These are phyloP conservation scores for Ocimum tenuiflorum DNA, from an alignment of 257 asterid species.

Conservation along the genomic window DNA sequence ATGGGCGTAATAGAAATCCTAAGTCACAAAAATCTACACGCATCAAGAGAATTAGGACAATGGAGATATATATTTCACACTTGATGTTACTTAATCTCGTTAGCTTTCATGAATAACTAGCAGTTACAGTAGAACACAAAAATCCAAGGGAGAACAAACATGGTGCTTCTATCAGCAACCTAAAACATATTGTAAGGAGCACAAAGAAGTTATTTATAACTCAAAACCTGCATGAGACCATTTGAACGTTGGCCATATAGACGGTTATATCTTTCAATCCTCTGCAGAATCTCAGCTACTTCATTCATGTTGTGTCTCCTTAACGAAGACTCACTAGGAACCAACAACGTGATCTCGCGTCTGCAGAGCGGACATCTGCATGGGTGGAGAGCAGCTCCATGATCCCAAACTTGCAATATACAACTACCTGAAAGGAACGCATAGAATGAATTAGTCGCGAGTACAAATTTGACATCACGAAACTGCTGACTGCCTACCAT, in stretches of 20 bases:
- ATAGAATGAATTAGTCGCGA: neutral
- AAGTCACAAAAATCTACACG: neutral
- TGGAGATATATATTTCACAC: neutral
- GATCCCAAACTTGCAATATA: constrained; percentile 78
- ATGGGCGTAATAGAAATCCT: neutral
- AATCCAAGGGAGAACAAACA: neutral
- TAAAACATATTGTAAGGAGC: neutral
- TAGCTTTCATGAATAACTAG: constrained; percentile 3
- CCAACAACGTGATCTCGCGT: constrained; percentile 78
- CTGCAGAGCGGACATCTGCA: constrained; percentile 89
- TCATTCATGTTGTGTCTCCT: constrained; percentile 38
- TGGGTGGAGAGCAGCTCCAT: constrained; percentile 71
- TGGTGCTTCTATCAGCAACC: constrained; percentile 4
- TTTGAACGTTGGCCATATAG: constrained; percentile 46
- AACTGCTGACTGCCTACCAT: neutral
- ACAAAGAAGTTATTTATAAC: neutral
- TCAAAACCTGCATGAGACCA: constrained; percentile 65
- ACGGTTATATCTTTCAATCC: constrained; percentile 71
- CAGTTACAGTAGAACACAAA: neutral
- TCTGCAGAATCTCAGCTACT: constrained; percentile 46
- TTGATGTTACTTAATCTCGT: neutral
- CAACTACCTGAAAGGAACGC: constrained; percentile 48
- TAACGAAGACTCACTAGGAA: constrained; percentile 64
- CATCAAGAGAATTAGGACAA: neutral
- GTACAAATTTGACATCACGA: neutral